Evolutionary conservation across 2,329 filamentous ascomycete genomes (phyloP).

Genomic region (Calcarisporium arbuscula): DNA sequence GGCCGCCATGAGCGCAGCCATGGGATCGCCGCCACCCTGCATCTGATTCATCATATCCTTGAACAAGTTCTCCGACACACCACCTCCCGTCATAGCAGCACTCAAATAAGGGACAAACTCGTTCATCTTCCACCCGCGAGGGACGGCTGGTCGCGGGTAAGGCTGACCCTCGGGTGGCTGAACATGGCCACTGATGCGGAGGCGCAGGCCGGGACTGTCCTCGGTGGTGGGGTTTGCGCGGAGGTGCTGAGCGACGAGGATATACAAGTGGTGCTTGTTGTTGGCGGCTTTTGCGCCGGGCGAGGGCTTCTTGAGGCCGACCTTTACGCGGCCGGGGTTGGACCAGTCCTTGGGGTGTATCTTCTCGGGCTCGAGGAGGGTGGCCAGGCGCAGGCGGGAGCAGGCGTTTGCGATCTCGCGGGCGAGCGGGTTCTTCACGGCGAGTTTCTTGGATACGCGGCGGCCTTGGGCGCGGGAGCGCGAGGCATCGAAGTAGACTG

Average conservation of each 20-base stretch:
- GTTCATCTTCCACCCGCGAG: slow-evolving; percentile 86
- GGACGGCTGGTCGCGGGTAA: slow-evolving; percentile 67
- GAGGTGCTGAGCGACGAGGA: slow-evolving; percentile 71
- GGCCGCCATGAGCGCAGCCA: slow-evolving; percentile 36
- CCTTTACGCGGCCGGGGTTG: slow-evolving; percentile 84
- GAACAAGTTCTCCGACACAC: slow-evolving; percentile 88
- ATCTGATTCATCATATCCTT: slow-evolving; percentile 98
- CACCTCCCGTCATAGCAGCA: slow-evolving; percentile 83
- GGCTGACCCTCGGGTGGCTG: slow-evolving; percentile 55
- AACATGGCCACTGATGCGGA: slow-evolving; percentile 68
- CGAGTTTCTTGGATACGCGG: slow-evolving; percentile 65
- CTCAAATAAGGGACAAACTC: slow-evolving; percentile 80
- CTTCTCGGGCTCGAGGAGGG: slow-evolving; percentile 86
- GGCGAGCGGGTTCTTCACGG: slow-evolving; percentile 79
- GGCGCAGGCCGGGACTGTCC: slow-evolving; percentile 57
- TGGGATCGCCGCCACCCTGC: slow-evolving; percentile 45
- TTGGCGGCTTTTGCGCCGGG: slow-evolving; percentile 47
- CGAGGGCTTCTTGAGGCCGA: slow-evolving; percentile 56
- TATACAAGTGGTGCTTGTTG: slow-evolving; percentile 82
- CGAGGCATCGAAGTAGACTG: slow-evolving; percentile 83
- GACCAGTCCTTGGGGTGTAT: slow-evolving; percentile 95
- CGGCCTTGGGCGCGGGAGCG: slow-evolving; percentile 73
- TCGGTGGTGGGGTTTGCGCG: slow-evolving; percentile 71
- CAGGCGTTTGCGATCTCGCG: slow-evolving; percentile 86
- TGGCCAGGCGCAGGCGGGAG: slow-evolving; percentile 60